Percentiles rank a stretch among this genome's conserved stretches.
These are phyloP conservation scores for Kwoniella shandongensis DNA, from an alignment of 768 basidiomycete genomes.

Conservation along the genomic window DNA sequence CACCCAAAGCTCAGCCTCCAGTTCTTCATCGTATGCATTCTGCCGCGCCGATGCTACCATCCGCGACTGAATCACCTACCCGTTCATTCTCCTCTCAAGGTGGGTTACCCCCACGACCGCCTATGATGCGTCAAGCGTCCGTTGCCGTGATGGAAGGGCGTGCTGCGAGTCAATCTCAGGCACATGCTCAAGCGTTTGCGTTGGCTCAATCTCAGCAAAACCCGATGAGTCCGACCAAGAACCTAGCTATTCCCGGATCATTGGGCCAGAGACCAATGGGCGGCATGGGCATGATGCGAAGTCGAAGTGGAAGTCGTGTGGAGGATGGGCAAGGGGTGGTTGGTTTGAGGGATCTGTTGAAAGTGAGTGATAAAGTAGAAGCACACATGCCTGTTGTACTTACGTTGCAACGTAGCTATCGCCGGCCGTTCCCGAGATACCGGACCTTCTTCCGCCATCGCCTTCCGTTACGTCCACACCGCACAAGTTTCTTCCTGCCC, in stretches of 20 bases:
- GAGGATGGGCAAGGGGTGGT: constrained; percentile 25
- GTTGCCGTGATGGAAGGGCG: constrained; percentile 61
- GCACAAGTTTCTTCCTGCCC: constrained; percentile 43
- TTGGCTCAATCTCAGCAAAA: constrained; percentile 25
- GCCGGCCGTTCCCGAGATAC: constrained; percentile 36
- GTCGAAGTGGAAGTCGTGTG: constrained; percentile 39
- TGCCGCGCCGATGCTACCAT: constrained; percentile 26
- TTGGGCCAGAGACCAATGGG: constrained; percentile 7
- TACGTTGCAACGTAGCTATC: constrained; percentile 31
- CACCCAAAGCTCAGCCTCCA: constrained; percentile 11
- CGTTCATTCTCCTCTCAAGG: not conserved
- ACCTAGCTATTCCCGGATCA: constrained; percentile 13
- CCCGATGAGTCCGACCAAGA: constrained; percentile 21
- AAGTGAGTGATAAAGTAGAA: too few species aligned
- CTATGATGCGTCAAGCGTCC: constrained; percentile 61
- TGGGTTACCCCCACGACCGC: constrained; percentile 34
- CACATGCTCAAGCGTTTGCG: constrained; percentile 29
- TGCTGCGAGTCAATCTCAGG: constrained; percentile 28
- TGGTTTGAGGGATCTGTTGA: constrained; percentile 47
- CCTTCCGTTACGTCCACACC: constrained; percentile 31
- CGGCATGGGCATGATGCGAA: constrained; percentile 34
- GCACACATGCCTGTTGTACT: constrained; percentile 1
- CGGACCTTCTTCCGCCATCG: constrained; percentile 45
- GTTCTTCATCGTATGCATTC: constrained; percentile 36
- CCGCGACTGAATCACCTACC: constrained; percentile 4